Evolutionary conservation across 75 land plant genomes (phyloP).

Genomic region (Picea glauca): DNA sequence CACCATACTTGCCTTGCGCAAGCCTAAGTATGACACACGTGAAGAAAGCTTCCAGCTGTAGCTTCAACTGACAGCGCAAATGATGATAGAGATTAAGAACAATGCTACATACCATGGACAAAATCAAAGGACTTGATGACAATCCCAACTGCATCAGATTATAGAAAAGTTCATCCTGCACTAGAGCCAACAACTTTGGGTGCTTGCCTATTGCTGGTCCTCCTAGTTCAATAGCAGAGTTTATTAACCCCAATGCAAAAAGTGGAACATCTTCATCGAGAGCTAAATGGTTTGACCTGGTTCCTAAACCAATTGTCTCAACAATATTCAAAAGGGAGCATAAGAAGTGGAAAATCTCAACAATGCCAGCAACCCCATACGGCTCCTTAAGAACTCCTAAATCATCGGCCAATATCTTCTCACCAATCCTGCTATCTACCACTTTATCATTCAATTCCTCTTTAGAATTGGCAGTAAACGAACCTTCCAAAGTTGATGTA

Average conservation of each 20-base stretch:
- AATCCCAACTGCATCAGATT: conserved; percentile 79
- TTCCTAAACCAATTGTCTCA: conserved; percentile 32
- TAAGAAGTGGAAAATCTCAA: conserved; percentile 84
- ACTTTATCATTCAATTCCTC: conserved; percentile 17
- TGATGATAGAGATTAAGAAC: conserved; percentile 89
- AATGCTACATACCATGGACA: conserved; percentile 94
- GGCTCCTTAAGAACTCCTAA: conserved; percentile 14
- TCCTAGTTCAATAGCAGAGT: conserved; percentile 87
- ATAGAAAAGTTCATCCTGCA: conserved; percentile 92
- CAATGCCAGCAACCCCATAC: conserved; percentile 68
- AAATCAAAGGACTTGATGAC: conserved; percentile 57
- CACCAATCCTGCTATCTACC: conserved; percentile 6
- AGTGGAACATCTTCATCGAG: conserved; percentile 84
- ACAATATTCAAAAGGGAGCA: conserved; percentile 83
- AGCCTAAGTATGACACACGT: conserved; percentile 59
- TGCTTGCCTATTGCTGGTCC: conserved; percentile 75
- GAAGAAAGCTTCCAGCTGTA: conserved; percentile 94
- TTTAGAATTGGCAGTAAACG: background rate
- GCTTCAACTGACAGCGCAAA: conserved; percentile 65
- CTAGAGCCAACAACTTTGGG: conserved; percentile 64
- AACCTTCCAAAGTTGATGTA: background rate
- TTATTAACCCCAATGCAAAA: conserved; percentile 85
- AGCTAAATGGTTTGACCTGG: conserved; percentile 32
- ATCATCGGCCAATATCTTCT: conserved; percentile 17
- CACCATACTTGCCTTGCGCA: conserved; percentile 35